These are phyloP conservation scores for Helotiales sp. DNA, from an alignment of 2,329 filamentous ascomycete species.

Conservation along the genomic window DNA sequence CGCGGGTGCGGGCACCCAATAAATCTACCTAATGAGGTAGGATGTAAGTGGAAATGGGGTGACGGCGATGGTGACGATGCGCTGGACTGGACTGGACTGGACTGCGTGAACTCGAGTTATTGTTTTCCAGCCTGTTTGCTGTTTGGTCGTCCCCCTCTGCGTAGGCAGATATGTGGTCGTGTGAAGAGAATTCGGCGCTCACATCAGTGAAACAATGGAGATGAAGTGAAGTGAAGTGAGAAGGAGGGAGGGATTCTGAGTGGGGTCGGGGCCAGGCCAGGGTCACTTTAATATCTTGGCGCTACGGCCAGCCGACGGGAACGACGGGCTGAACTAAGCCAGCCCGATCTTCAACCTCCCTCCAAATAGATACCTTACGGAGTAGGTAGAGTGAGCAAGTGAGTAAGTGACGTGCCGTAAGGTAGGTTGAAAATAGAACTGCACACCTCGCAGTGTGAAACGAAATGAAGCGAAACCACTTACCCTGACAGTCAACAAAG, in stretches of 20 bases:
- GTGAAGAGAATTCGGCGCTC: background rate
- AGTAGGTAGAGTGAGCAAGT: no score
- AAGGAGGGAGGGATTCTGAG: background rate
- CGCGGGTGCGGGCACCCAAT: background rate
- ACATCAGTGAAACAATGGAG: background rate
- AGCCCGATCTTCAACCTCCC: no score
- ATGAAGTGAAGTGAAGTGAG: background rate
- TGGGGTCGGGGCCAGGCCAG: background rate
- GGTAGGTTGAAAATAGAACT: background rate
- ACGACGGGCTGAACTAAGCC: no score
- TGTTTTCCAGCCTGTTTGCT: background rate
- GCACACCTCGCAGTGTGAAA: background rate
- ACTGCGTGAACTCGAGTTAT: background rate
- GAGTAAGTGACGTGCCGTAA: no score
- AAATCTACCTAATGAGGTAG: background rate
- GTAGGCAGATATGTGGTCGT: background rate
- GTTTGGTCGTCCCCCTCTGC: background rate
- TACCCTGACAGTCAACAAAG: no score
- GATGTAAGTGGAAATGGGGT: background rate
- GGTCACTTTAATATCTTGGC: background rate
- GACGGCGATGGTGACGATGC: background rate
- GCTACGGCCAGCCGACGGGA: no score
- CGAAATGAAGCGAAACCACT: background rate
- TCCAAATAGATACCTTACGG: no score
- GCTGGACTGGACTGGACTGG: background rate